Conservation (phyloP, 2,329 filamentous ascomycete species). For the Phoma sp. region DNA sequence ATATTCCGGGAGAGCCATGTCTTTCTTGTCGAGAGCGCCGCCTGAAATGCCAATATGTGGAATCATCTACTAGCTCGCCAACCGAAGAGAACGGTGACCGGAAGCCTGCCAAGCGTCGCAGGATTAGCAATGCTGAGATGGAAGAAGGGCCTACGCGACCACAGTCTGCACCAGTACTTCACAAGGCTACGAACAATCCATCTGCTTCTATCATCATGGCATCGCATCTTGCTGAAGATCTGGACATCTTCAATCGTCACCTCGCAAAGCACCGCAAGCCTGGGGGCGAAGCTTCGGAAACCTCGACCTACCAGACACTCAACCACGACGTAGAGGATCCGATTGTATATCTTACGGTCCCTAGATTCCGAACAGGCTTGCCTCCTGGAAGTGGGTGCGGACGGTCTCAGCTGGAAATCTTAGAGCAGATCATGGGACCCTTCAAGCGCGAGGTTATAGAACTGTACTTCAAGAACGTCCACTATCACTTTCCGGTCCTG, state of each 20-base stretch:
- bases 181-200: constrained; percentile 39
- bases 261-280: constrained; percentile 42
- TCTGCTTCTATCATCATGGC: constrained; percentile 50
- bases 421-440: constrained; percentile 50
- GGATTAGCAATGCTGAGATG: constrained; percentile 33
- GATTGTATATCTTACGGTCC: constrained; percentile 55
- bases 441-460: constrained; percentile 49
- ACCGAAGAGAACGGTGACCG: constrained; percentile 32
- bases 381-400: constrained; percentile 44
- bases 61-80: constrained; percentile 32
- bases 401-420: constrained; percentile 48
- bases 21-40: constrained; percentile 48
- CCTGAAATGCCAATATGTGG: constrained; percentile 47
- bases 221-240: constrained; percentile 51
- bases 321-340: constrained; percentile 53
- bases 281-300: constrained; percentile 36
- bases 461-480: constrained; percentile 54
- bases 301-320: constrained; percentile 57
- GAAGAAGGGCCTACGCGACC: constrained; percentile 29
- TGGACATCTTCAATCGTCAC: constrained; percentile 50
- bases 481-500: constrained; percentile 50
- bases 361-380: constrained; percentile 57
- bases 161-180: constrained; percentile 35
- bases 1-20: constrained; percentile 49
- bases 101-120: constrained; percentile 35